Evolutionary conservation across 257 asterid genomes (phyloP).

Genomic region (Petunia axillaris): DNA sequence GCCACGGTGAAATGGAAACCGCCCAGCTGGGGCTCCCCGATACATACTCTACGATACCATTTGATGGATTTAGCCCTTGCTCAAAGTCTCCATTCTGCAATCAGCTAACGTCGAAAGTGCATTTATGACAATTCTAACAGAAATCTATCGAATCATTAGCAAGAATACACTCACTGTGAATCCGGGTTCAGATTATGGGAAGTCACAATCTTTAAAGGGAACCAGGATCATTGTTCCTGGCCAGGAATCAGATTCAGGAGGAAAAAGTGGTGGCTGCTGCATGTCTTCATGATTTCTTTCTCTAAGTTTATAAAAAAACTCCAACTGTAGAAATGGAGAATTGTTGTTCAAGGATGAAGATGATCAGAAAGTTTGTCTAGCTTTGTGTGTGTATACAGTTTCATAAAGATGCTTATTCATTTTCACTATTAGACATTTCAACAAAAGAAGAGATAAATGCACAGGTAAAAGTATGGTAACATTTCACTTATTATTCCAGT

Average conservation of each 20-base stretch:
- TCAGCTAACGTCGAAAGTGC: constrained; percentile 76
- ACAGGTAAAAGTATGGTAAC: too few species aligned
- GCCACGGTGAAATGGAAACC: too few species aligned
- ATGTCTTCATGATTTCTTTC: too few species aligned
- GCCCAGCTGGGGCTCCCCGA: too few species aligned
- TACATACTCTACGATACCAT: too few species aligned
- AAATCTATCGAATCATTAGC: constrained; percentile 68
- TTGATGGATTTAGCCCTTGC: too few species aligned
- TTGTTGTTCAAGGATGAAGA: not conserved
- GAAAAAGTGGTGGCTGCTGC: too few species aligned
- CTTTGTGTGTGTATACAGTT: not conserved
- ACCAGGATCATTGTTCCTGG: constrained; percentile 56
- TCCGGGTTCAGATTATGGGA: constrained; percentile 40
- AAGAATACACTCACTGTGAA: constrained; percentile 56
- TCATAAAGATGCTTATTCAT: not conserved
- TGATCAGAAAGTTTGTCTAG: not conserved
- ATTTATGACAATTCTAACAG: constrained; percentile 57
- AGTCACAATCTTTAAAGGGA: constrained; percentile 56
- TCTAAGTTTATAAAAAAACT: too few species aligned
- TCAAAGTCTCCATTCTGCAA: constrained; percentile 37
- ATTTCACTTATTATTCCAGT: too few species aligned
- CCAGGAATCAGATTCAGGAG: too few species aligned
- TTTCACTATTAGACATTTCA: not conserved
- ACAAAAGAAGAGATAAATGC: not conserved
- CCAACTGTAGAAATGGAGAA: too few species aligned